Evolutionary conservation across 108 stramenopile species (phyloP).

Genomic region (Skeletonema menzelii): DNA sequence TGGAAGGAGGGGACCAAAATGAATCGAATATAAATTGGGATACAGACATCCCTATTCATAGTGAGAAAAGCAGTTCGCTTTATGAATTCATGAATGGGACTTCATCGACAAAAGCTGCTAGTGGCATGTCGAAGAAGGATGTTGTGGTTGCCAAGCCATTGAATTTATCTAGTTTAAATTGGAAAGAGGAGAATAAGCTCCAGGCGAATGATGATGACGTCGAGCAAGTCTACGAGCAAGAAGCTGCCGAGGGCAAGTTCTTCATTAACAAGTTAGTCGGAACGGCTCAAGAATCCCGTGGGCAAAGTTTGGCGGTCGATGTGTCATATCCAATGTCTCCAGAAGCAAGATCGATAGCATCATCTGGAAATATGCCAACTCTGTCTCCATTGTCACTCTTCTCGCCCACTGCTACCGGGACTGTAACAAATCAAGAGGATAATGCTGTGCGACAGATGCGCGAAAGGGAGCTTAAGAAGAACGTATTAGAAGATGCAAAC

Average conservation of each 20-base stretch:
- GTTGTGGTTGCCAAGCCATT: constrained; percentile 40
- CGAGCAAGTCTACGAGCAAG: constrained; percentile 41
- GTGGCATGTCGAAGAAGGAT: constrained; percentile 6
- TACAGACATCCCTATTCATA: constrained; percentile 8
- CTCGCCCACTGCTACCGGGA: constrained; percentile 10
- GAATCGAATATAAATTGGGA: constrained; percentile 11
- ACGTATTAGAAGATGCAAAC: constrained; percentile 13
- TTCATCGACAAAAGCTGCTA: not conserved
- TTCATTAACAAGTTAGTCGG: constrained; percentile 38
- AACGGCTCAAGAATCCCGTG: constrained; percentile 2
- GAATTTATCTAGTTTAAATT: constrained; percentile 8
- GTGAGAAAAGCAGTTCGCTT: constrained; percentile 32
- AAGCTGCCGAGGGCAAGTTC: constrained; percentile 47
- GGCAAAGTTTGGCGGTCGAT: not conserved
- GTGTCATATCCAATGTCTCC: constrained; percentile 6
- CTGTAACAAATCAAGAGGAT: constrained; percentile 18
- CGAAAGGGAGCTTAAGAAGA: constrained; percentile 37
- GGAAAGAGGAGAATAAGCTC: not conserved
- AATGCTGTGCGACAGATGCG: constrained; percentile 36
- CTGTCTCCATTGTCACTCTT: constrained; percentile 36
- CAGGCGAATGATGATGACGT: not conserved
- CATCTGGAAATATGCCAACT: constrained; percentile 8
- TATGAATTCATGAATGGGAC: constrained; percentile 39
- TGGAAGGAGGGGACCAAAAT: not conserved
- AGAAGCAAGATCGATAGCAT: not conserved